These are phyloP conservation scores for Laguncularia racemosa DNA, from an alignment of 345 rosid genomes.

Conservation along the genomic window DNA sequence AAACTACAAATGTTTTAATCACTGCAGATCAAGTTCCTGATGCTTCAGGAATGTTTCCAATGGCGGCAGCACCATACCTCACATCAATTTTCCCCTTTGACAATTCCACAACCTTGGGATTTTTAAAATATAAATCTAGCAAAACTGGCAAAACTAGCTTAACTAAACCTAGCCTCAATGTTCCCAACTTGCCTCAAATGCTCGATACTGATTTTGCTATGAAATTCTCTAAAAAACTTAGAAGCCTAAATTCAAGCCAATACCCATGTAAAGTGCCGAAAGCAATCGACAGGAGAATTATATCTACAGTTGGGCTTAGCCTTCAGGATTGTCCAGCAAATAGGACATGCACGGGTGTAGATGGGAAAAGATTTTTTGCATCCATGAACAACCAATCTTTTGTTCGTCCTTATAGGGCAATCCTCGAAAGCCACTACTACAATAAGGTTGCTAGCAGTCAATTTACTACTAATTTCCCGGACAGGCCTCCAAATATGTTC, in stretches of 20 bases:
- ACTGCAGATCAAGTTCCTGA: constrained; percentile 63
- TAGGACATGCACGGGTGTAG: constrained; percentile 42
- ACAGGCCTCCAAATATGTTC: constrained; percentile 46
- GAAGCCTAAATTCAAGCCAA: too few species aligned
- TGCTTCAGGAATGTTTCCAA: constrained; percentile 41
- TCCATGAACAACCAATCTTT: constrained; percentile 85
- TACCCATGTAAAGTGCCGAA: too few species aligned
- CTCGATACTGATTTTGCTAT: too few species aligned
- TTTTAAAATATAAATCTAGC: constrained; percentile 13
- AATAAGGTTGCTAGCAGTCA: constrained; percentile 38
- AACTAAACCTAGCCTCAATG: too few species aligned
- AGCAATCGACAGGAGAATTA: constrained; percentile 32
- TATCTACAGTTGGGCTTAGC: constrained; percentile 59
- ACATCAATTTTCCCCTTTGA: constrained; percentile 53
- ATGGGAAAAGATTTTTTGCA: constrained; percentile 58
- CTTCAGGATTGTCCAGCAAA: constrained; percentile 59
- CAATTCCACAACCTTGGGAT: constrained; percentile 48
- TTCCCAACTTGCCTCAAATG: too few species aligned
- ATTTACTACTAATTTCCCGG: constrained; percentile 71
- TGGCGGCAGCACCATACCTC: constrained; percentile 78
- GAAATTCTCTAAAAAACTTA: too few species aligned
- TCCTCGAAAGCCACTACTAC: constrained; percentile 63
- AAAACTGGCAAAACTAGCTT: too few species aligned
- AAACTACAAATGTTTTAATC: constrained; percentile 76
- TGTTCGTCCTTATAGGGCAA: constrained; percentile 46